Conservation (phyloP, 495 filamentous ascomycete species). For the Clohesyomyces aquaticus region DNA sequence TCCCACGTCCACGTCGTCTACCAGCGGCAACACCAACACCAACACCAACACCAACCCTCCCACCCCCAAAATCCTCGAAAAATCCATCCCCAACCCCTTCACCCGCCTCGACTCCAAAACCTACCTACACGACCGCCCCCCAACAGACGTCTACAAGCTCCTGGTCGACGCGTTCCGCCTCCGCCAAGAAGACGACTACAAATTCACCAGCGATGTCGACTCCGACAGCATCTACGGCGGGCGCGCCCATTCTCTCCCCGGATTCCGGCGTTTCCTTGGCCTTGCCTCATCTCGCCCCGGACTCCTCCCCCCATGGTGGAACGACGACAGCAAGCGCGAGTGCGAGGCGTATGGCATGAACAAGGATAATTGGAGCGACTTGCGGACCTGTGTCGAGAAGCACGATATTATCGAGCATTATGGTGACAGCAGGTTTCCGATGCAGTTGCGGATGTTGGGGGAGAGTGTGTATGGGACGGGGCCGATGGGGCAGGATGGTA, state of each 20-base stretch:
- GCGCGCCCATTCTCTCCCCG: conserved; percentile 12
- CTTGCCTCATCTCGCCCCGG: conserved; percentile 34
- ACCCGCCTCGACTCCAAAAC: conserved; percentile 40
- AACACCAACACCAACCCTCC: too few species aligned
- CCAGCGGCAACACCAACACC: too few species aligned
- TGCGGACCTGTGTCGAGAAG: conserved; percentile 46
- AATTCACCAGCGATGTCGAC: conserved; percentile 36
- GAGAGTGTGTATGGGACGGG: conserved; percentile 39
- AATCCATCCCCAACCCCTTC: conserved; percentile 33
- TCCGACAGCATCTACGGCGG: conserved; percentile 43
- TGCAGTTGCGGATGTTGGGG: conserved; percentile 51
- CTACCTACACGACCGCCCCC: conserved; percentile 49
- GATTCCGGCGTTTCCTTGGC: conserved; percentile 42
- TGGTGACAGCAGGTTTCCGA: conserved; percentile 47
- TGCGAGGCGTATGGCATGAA: conserved; percentile 38
- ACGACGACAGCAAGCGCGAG: conserved; percentile 34
- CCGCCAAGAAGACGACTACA: conserved; percentile 50
- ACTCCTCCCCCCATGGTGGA: conserved; percentile 54
- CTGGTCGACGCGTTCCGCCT: conserved; percentile 56
- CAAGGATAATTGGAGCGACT: conserved; percentile 32
- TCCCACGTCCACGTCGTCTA: too few species aligned
- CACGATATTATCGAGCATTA: conserved; percentile 50
- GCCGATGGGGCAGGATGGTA: conserved; percentile 18
- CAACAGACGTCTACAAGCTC: conserved; percentile 51
- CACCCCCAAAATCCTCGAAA: too few species aligned